A percentile compares a stretch with the other conserved stretches of the same genome.
These are phyloP conservation scores for Cornus suecica DNA, from an alignment of 148 eudicot species.

Conservation along the genomic window DNA sequence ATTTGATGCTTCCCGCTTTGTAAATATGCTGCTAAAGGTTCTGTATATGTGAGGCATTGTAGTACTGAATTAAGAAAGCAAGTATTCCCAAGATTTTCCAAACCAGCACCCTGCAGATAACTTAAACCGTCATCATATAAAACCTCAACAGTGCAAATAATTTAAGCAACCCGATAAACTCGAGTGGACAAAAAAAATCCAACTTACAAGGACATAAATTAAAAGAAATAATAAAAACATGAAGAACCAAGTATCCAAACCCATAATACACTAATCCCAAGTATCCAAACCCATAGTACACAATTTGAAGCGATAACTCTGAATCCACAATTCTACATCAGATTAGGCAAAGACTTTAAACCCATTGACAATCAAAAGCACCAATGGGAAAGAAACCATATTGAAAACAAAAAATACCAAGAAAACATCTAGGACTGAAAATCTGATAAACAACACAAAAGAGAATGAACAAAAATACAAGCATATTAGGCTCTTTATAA, in stretches of 20 bases:
- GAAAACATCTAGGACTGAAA: not conserved
- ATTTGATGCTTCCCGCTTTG: constrained; percentile 88
- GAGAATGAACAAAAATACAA: not conserved
- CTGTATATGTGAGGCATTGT: constrained; percentile 91
- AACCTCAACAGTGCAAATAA: too few relatives aligned
- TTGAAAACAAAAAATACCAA: not conserved
- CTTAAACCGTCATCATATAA: not conserved
- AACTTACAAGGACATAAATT: not conserved
- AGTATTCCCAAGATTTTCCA: constrained; percentile 88
- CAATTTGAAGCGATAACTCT: too few relatives aligned
- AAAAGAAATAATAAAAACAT: not conserved
- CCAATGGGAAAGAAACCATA: not conserved
- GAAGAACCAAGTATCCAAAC: not conserved
- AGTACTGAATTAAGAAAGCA: constrained; percentile 87
- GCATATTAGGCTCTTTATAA: not conserved
- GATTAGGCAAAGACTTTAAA: not conserved
- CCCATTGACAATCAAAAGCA: not conserved
- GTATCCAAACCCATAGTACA: not conserved
- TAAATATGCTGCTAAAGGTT: constrained; percentile 86
- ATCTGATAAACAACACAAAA: not conserved
- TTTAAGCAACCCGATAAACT: constrained; percentile 4
- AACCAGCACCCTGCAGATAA: constrained; percentile 74
- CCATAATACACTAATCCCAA: too few relatives aligned
- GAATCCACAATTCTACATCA: not conserved
- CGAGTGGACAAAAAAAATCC: not conserved